These are phyloP conservation scores for Alternaria sp. DNA, from an alignment of 2,329 filamentous ascomycete genomes.

Conservation along the genomic window DNA sequence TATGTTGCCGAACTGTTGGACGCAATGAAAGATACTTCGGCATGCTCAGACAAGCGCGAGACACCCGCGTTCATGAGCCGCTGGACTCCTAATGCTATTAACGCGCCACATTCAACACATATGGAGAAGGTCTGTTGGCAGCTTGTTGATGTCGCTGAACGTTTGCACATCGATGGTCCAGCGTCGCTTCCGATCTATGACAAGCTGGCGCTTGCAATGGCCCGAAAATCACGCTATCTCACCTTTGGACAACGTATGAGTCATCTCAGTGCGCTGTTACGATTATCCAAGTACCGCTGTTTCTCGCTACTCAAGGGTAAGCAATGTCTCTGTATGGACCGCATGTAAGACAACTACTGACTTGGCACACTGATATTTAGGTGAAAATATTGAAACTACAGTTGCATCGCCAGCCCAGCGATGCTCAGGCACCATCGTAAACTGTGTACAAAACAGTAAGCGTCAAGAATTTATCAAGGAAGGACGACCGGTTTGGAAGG, in stretches of 20 bases:
- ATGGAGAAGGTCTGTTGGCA: conserved; percentile 28
- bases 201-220: conserved; percentile 6
- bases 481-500: not conserved
- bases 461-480: not conserved
- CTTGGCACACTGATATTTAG: too few relatives aligned
- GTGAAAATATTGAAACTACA: conserved; percentile 12
- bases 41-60: conserved; percentile 11
- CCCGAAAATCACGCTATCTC: conserved; percentile 6
- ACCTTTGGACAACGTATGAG: conserved; percentile 21
- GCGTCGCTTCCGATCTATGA: conserved; percentile 9
- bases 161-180: conserved; percentile 17
- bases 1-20: conserved; percentile 13
- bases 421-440: not conserved
- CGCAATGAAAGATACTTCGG: conserved; percentile 14
- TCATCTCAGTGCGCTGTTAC: conserved; percentile 11
- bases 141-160: conserved; percentile 15
- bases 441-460: conserved; percentile 1
- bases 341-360: too few relatives aligned
- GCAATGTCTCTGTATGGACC: too few relatives aligned
- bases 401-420: not conserved
- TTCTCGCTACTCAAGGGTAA: conserved; percentile 22
- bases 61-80: conserved; percentile 13
- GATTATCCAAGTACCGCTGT: conserved; percentile 16
- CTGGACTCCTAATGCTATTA: conserved; percentile 4
- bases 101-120: not conserved